Base-by-base conservation (phyloP, 2,329 filamentous ascomycete species). In the Mycogone perniciosa region DNA sequence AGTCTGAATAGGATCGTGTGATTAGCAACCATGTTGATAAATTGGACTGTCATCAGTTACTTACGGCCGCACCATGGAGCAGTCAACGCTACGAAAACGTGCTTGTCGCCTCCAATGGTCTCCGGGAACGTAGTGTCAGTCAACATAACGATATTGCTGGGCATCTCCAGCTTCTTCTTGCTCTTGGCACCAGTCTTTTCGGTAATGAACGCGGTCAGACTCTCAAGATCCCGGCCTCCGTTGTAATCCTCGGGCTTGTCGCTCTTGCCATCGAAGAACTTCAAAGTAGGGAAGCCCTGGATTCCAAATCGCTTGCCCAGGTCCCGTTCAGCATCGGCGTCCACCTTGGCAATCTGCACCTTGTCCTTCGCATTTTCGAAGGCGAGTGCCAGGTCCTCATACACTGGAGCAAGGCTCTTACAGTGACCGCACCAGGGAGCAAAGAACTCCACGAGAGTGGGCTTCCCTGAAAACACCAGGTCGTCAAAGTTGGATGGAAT, bases 351-450 rank as follows among this genome's bases (percentile, higher is more conserved):
- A 65, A 99, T 90, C 65, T 85, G 84, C 50, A 99, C 82, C 68
- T 86, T 80, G 64, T 80, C 76, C 64, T 80, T 80, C 58, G 84
- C 83, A 63, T 80, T 83, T 58, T 86, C 83, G 69, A 91, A 95
- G 8, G 38, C 27, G 29, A 30, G 31, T 4, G 48, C 93, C 40
- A 99, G 83, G 67, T 99, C 88, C 69, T 99, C 93, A 71, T 95
- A 99, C 53, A 95, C 76, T 45, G 93, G 95, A 11, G 93, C 93
- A 33, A 99, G 86, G 65, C 76, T 95, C 81, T 97, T 97, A 89
- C 93, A 99, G 79, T 99, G 93, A 31, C 93, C 95, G 66, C 93
- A 99, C 93, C 93, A 99, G 27, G 92, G 91, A 33, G 93, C 93
- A 67, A 95, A 97, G 81, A 99, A 99, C 71, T 97, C 91, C 62